Evolutionary conservation across 495 filamentous ascomycete genomes (phyloP).

Genomic region (Pseudoneurospora amorphoporcata): DNA sequence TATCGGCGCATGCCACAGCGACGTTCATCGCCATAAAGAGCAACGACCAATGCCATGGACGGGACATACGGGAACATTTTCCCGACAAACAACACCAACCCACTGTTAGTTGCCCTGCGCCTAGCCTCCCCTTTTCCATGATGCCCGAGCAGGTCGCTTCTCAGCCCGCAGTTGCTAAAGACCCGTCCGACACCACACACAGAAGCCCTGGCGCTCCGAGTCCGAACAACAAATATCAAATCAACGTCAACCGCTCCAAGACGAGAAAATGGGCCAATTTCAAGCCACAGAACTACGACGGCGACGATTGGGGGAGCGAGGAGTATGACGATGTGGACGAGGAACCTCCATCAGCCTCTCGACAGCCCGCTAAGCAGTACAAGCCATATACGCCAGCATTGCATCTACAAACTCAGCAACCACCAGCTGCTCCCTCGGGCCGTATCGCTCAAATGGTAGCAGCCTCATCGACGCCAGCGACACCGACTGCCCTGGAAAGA

Average conservation of each 20-base stretch:
- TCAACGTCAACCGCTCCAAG: conserved; percentile 83
- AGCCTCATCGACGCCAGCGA: not conserved
- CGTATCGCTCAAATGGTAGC: not conserved
- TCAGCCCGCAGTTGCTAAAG: not conserved
- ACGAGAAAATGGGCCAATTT: conserved; percentile 94
- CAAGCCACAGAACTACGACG: conserved; percentile 78
- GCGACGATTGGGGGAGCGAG: conserved; percentile 87
- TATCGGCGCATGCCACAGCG: not conserved
- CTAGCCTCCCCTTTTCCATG: not conserved
- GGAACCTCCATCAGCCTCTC: conserved; percentile 35
- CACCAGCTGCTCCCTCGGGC: not conserved
- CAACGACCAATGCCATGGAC: conserved; percentile 15
- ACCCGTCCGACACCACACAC: not conserved
- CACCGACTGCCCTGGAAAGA: not conserved
- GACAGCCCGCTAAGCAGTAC: conserved; percentile 17
- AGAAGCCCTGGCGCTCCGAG: conserved; percentile 24
- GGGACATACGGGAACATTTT: conserved; percentile 26
- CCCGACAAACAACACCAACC: conserved; percentile 10
- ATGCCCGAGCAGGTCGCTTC: not conserved
- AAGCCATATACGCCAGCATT: conserved; percentile 11
- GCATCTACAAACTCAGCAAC: conserved; percentile 13
- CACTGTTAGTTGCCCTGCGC: not conserved
- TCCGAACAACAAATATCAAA: conserved; percentile 32
- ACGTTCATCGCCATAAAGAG: not conserved
- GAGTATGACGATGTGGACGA: conserved; percentile 54